Conservation (phyloP, 371 early-diverging fungal species). For the Lichtheimia hyalospora region DNA sequence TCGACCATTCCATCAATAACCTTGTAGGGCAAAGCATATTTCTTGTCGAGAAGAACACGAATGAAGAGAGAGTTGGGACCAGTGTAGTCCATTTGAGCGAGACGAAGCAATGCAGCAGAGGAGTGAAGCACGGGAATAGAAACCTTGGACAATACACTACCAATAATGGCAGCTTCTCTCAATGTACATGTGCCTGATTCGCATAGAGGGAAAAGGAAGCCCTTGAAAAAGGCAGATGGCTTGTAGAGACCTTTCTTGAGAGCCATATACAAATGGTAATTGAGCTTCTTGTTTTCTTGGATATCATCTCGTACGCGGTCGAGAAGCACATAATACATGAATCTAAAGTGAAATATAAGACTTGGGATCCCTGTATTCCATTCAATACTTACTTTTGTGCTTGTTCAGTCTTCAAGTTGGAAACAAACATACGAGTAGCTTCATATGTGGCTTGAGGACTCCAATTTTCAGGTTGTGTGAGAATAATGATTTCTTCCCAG, state of each 20-base stretch:
- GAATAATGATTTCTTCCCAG: constrained; percentile 95
- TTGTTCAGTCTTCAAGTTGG: constrained; percentile 89
- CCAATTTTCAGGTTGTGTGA: constrained; percentile 93
- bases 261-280: constrained; percentile 94
- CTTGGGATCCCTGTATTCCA: constrained; percentile 22
- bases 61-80: constrained; percentile 93
- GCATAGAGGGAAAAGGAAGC: constrained; percentile 94
- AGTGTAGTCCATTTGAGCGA: constrained; percentile 98
- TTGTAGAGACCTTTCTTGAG: constrained; percentile 96
- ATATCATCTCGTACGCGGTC: constrained; percentile 95
- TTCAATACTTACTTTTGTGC: constrained; percentile 81
- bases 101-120: constrained; percentile 87
- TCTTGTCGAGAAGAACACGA: constrained; percentile 94
- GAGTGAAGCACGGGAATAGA: constrained; percentile 96
- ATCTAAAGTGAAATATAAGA: constrained; percentile 31
- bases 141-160: constrained; percentile 88
- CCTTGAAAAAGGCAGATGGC: constrained; percentile 98
- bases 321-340: constrained; percentile 83
- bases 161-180: constrained; percentile 95
- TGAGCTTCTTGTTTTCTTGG: constrained; percentile 91
- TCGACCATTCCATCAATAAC: constrained; percentile 94
- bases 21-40: constrained; percentile 96
- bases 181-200: constrained; percentile 94
- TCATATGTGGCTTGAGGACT: constrained; percentile 95
- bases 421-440: constrained; percentile 95